These are phyloP conservation scores for Craterostigma plantagineum DNA, from an alignment of 257 asterid genomes.

Conservation along the genomic window DNA sequence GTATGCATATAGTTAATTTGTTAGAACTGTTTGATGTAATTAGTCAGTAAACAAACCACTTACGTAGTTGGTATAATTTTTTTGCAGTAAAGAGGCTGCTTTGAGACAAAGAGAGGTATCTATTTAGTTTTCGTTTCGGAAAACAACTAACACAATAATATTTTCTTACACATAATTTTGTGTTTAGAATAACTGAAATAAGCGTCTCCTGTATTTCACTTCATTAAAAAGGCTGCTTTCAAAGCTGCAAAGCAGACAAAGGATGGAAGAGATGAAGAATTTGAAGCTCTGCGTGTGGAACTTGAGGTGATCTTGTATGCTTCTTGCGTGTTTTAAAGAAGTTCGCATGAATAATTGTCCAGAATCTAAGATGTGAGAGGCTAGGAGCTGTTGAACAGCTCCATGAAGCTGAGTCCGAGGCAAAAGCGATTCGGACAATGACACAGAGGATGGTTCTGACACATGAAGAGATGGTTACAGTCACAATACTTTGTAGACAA, in stretches of 20 bases:
- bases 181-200: too few relatives aligned
- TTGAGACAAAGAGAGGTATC: conserved; percentile 90
- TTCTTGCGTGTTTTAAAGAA: conserved; percentile 10
- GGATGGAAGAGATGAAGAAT: conserved; percentile 74
- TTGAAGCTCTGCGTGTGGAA: conserved; percentile 56
- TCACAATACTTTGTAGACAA: conserved; percentile 5
- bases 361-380: conserved; percentile 67
- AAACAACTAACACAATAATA: too few relatives aligned
- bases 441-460: conserved; percentile 95
- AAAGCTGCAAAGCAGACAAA: conserved; percentile 68
- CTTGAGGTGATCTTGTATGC: conserved; percentile 37
- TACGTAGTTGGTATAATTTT: not conserved
- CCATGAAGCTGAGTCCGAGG: conserved; percentile 92
- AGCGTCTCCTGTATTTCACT: not conserved
- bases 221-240: conserved; percentile 58
- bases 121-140: not conserved
- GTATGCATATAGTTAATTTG: conserved; percentile 19
- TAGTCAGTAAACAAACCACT: conserved; percentile 18
- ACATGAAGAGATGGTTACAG: conserved; percentile 89
- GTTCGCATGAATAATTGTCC: conserved; percentile 15
- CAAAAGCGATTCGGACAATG: conserved; percentile 76
- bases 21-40: conserved; percentile 6
- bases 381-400: conserved; percentile 54
- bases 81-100: conserved; percentile 96
- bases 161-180: too few relatives aligned